Conservation (phyloP, 345 rosid genomes). For the Angophora floribunda region DNA sequence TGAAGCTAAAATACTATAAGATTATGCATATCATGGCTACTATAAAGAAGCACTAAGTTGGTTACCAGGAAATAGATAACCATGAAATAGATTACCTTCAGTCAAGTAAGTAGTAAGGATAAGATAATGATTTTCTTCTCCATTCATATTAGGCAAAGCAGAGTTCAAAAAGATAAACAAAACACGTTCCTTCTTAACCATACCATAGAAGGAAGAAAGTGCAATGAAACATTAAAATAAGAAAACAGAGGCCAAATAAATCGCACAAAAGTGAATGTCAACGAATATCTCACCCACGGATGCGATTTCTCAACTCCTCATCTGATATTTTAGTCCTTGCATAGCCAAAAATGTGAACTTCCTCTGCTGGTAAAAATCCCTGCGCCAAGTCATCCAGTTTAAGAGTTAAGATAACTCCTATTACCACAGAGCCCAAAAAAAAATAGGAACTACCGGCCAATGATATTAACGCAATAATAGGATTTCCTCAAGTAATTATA, state of each 20-base stretch:
- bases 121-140: neutral
- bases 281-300: conserved; percentile 46
- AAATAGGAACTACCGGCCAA: neutral
- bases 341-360: conserved; percentile 92
- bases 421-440: neutral
- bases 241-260: neutral
- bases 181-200: neutral
- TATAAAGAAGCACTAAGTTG: neutral
- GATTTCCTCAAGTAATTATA: neutral
- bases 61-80: neutral
- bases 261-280: neutral
- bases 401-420: neutral
- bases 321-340: conserved; percentile 87
- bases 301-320: conserved; percentile 56
- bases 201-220: neutral
- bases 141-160: neutral
- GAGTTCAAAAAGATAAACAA: neutral
- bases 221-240: neutral
- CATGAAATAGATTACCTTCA: neutral
- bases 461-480: neutral
- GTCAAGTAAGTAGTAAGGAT: neutral
- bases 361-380: conserved; percentile 75
- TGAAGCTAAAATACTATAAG: neutral
- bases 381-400: conserved; percentile 10
- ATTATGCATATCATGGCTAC: neutral